A percentile compares a stretch with the other conserved stretches of the same genome.
Conservation (phyloP, 2,329 filamentous ascomycete species). For the Xylaria sp. region DNA sequence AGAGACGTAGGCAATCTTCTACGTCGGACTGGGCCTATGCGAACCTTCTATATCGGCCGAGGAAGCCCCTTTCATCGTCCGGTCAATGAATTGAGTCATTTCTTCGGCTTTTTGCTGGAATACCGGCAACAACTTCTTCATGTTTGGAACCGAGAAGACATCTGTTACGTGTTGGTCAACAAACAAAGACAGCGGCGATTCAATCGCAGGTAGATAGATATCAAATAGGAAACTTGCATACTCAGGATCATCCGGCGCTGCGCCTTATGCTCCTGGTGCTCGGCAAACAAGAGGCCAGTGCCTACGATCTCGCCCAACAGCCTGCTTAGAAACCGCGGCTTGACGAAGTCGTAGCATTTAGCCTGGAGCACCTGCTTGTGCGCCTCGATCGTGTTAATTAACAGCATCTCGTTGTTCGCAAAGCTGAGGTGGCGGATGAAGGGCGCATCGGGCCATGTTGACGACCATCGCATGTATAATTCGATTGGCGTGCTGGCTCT, state of each 20-base stretch:
- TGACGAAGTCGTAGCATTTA: conserved; percentile 37
- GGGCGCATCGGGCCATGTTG: conserved; percentile 29
- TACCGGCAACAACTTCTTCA: conserved; percentile 40
- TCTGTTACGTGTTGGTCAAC: conserved; percentile 9
- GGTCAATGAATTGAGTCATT: conserved; percentile 33
- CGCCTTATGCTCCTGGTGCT: conserved; percentile 40
- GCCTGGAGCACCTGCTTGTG: conserved; percentile 34
- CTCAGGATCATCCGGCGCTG: conserved; percentile 39
- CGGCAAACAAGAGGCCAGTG: conserved; percentile 41
- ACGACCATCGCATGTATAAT: conserved; percentile 27
- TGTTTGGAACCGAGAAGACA: conserved; percentile 38
- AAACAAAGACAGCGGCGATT: background rate
- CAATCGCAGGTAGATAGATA: background rate
- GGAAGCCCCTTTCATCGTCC: conserved; percentile 20
- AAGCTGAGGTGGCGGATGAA: conserved; percentile 34
- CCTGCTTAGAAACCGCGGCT: conserved; percentile 34
- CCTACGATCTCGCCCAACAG: conserved; percentile 33
- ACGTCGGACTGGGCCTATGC: background rate
- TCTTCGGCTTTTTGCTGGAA: conserved; percentile 41
- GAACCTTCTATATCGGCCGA: conserved; percentile 17
- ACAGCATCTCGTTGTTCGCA: conserved; percentile 32
- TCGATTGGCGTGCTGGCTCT: conserved; percentile 22
- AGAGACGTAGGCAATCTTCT: background rate
- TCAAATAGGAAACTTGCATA: conserved; percentile 1
- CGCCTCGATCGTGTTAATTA: conserved; percentile 35